These are phyloP conservation scores for Vanilla planifolia DNA, from an alignment of 106 monocot genomes.

Conservation along the genomic window DNA sequence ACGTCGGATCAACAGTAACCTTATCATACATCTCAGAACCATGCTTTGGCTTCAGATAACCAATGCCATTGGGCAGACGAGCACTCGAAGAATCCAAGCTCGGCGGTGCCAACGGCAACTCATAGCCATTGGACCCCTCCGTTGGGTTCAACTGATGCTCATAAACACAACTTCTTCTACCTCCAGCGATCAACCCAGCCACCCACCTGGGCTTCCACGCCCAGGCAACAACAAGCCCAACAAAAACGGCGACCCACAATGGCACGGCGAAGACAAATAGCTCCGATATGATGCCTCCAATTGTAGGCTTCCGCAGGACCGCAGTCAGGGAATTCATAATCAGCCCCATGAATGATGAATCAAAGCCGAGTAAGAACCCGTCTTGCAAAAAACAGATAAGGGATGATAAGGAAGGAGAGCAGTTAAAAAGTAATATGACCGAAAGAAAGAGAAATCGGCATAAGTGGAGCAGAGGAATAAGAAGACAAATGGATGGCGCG, in stretches of 20 bases:
- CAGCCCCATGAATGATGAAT: conserved; percentile 33
- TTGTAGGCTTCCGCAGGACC: conserved; percentile 42
- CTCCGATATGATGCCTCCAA: conserved; percentile 34
- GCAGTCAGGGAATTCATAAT: conserved; percentile 36
- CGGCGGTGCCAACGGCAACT: background rate
- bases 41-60: background rate
- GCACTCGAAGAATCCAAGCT: conserved; percentile 8
- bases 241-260: conserved; percentile 46
- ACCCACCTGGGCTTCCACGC: conserved; percentile 75
- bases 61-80: background rate
- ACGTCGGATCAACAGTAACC: conserved; percentile 8
- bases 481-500: background rate
- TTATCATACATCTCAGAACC: conserved; percentile 1
- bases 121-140: background rate
- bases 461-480: too few species aligned
- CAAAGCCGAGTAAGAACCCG: background rate
- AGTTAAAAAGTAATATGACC: background rate
- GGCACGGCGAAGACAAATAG: conserved; percentile 51
- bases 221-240: conserved; percentile 75
- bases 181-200: conserved; percentile 24
- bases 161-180: background rate
- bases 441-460: background rate
- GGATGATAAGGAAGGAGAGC: background rate
- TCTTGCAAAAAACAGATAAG: background rate
- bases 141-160: background rate